Percentiles rank a stretch among this genome's conserved stretches.
These are phyloP conservation scores for Auricularia sp. DNA, from an alignment of 768 basidiomycete genomes.

Conservation along the genomic window DNA sequence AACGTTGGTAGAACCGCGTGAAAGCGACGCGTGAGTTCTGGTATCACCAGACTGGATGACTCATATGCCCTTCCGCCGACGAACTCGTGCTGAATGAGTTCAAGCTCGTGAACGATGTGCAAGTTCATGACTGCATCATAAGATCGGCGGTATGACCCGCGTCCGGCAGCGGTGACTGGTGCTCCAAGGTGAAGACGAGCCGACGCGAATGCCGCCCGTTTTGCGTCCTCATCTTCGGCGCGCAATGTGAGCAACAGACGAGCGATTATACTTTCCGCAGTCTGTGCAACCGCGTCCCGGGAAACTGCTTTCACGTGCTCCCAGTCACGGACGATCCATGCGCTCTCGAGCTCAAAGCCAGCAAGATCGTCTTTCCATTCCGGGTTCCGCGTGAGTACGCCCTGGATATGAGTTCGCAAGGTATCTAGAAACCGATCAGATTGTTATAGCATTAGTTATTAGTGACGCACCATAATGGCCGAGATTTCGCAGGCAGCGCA, in stretches of 20 bases:
- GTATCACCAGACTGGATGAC: conserved; percentile 23
- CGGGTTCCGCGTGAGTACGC: conserved; percentile 75
- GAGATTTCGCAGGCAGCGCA: conserved; percentile 84
- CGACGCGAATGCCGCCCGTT: conserved; percentile 41
- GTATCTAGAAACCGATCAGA: conserved; percentile 51
- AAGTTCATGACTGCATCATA: conserved; percentile 82
- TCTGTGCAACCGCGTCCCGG: conserved; percentile 32
- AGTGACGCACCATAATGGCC: conserved; percentile 85
- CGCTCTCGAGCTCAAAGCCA: conserved; percentile 84
- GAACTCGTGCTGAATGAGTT: conserved; percentile 39
- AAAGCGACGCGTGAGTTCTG: conserved; percentile 51
- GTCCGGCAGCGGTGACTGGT: conserved; percentile 72
- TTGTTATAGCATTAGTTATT: not conserved
- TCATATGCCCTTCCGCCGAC: conserved; percentile 1
- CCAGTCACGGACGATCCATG: conserved; percentile 96
- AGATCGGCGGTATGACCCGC: conserved; percentile 70
- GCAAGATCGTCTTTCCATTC: conserved; percentile 71
- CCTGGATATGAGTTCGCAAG: conserved; percentile 85
- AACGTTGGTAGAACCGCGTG: conserved; percentile 78
- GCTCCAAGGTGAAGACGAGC: conserved; percentile 68
- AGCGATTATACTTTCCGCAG: conserved; percentile 63
- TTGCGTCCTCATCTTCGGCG: conserved; percentile 33
- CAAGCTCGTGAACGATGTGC: conserved; percentile 79
- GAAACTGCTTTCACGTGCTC: conserved; percentile 60
- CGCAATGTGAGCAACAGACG: conserved; percentile 74